Evolutionary conservation across 345 rosid genomes (phyloP).

Genomic region (Noccaea caerulescens): DNA sequence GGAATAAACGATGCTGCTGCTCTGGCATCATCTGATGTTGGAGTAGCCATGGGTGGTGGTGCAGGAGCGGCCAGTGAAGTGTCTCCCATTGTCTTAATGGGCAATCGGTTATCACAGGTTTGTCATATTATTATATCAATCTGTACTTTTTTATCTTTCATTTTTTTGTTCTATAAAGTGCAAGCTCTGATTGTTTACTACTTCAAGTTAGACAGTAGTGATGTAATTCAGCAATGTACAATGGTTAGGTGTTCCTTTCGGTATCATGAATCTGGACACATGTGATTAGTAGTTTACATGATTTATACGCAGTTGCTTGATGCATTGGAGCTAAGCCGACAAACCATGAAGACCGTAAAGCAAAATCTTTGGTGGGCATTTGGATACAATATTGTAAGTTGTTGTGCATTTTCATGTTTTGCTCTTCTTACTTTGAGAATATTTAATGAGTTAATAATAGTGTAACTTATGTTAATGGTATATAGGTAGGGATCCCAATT

Average conservation of each 20-base stretch:
- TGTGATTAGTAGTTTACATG: constrained; percentile 12
- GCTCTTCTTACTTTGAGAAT: constrained; percentile 16
- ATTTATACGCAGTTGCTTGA: constrained; percentile 70
- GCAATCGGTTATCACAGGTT: constrained; percentile 92
- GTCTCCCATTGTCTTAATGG: constrained; percentile 89
- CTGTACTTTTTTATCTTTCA: not conserved
- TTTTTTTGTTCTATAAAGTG: constrained; percentile 4
- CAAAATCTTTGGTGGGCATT: constrained; percentile 99
- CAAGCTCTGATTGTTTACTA: constrained; percentile 18
- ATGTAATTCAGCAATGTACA: not conserved
- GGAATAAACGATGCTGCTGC: constrained; percentile 99
- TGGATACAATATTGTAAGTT: constrained; percentile 91
- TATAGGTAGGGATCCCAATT: constrained; percentile 85
- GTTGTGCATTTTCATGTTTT: constrained; percentile 19
- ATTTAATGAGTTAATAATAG: not conserved
- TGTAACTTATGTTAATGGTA: not conserved
- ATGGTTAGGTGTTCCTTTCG: not conserved
- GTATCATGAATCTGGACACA: constrained; percentile 3
- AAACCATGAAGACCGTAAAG: constrained; percentile 96
- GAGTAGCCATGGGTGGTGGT: constrained; percentile 94
- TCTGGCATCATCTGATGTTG: constrained; percentile 86
- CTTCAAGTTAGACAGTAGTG: constrained; percentile 10
- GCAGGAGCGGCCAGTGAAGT: constrained; percentile 98
- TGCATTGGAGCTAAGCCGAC: constrained; percentile 88
- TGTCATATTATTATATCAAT: constrained; percentile 2